Conservation (phyloP, 495 filamentous ascomycete species). For the Aspergillus coremiiformis region DNA sequence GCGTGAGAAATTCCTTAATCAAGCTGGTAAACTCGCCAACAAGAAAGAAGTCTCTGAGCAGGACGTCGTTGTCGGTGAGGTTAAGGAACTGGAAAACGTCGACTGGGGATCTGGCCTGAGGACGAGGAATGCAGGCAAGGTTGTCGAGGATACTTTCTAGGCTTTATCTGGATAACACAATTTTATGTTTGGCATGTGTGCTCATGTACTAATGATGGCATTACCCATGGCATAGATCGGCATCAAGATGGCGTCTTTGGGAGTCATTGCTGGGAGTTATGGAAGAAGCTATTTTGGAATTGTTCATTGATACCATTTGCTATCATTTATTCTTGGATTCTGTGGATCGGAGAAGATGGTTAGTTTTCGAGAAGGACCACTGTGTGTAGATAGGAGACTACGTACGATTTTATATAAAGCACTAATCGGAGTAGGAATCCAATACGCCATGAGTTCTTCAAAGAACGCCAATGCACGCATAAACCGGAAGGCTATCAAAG, state of each 20-base stretch:
- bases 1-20: constrained; percentile 38
- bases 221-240: not conserved
- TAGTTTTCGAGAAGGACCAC: not conserved
- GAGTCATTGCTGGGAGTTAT: not conserved
- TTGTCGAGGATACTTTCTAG: constrained; percentile 18
- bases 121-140: constrained; percentile 31
- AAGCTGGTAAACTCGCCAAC: constrained; percentile 35
- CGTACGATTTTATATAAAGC: not conserved
- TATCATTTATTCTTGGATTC: not conserved
- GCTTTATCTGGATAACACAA: not conserved
- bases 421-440: not conserved
- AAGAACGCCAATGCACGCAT: not conserved
- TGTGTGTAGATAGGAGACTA: not conserved
- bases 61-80: constrained; percentile 21
- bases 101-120: constrained; percentile 33
- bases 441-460: not conserved
- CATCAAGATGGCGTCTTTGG: not conserved
- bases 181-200: not conserved
- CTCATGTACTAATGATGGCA: not conserved
- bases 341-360: not conserved
- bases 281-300: not conserved
- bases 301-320: not conserved
- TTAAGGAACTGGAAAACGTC: constrained; percentile 30
- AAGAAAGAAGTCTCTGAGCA: constrained; percentile 21
- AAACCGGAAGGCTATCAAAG: not conserved